phyloP scores from a whole-genome alignment of 176 grass and related monocot genomes.

The Bonia amplexicaulis region DNA sequence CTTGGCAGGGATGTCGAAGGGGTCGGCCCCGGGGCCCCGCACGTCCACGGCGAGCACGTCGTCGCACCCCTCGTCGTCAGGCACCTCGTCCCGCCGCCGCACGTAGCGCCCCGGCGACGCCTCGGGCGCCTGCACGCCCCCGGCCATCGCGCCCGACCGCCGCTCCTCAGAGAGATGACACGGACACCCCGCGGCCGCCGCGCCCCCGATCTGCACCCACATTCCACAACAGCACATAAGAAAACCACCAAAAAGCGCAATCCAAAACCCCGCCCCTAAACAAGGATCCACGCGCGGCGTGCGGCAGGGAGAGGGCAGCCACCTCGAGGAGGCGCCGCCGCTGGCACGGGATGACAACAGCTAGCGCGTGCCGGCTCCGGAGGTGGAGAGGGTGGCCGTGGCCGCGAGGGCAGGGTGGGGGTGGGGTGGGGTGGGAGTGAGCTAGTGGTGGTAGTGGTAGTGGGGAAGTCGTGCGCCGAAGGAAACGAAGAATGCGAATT shows the following conservation, averaged over 20 bases:
- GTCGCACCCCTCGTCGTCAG: constrained; percentile 23
- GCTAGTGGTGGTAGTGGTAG: background rate
- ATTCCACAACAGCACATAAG: constrained; percentile 14
- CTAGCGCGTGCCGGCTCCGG: background rate
- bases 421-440: background rate
- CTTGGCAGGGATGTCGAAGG: constrained; percentile 62
- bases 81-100: constrained; percentile 30
- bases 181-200: constrained; percentile 23
- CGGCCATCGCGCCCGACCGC: constrained; percentile 23
- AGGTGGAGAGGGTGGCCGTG: background rate
- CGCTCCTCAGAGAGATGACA: constrained; percentile 64
- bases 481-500: constrained; percentile 34
- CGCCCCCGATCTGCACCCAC: constrained; percentile 42
- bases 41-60: constrained; percentile 30
- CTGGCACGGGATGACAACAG: background rate
- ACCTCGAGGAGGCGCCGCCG: constrained; percentile 37
- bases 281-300: background rate
- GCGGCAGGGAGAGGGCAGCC: background rate
- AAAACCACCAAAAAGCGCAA: background rate
- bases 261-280: background rate
- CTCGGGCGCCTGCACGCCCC: constrained; percentile 20
- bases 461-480: constrained; percentile 19
- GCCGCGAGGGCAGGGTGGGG: background rate
- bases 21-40: background rate
- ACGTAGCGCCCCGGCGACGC: constrained; percentile 38